phyloP scores from a whole-genome alignment of 2,329 filamentous ascomycete species.

The Cylindrodendrum hubeiense region DNA sequence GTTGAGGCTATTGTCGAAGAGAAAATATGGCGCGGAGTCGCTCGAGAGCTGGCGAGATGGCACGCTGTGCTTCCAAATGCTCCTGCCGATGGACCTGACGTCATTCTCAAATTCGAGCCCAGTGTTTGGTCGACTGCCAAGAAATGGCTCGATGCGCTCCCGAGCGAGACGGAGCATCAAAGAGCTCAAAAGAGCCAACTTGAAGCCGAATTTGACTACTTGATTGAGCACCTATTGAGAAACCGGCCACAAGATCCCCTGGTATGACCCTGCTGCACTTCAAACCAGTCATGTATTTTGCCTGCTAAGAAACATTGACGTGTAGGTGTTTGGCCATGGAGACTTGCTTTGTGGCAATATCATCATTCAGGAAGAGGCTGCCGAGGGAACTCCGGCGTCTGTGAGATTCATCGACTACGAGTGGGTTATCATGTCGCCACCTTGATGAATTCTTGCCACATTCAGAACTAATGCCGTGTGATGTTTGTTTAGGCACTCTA shows the following conservation, averaged over 20 bases:
- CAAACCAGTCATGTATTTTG: neutral
- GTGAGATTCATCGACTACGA: conserved; percentile 42
- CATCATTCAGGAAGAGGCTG: conserved; percentile 31
- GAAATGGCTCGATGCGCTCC: conserved; percentile 36
- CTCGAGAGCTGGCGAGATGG: conserved; percentile 36
- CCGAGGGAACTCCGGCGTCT: conserved; percentile 10
- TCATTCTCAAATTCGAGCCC: conserved; percentile 22
- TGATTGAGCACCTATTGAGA: conserved; percentile 23
- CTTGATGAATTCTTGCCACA: neutral
- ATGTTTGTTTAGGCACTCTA: conserved; percentile 32
- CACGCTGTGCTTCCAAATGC: conserved; percentile 27
- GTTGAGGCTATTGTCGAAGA: conserved; percentile 30
- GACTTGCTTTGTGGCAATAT: conserved; percentile 39
- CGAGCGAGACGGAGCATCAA: conserved; percentile 12
- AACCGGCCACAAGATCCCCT: conserved; percentile 27
- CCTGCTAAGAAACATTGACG: neutral
- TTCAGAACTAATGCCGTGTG: neutral
- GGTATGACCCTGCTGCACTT: conserved; percentile 16
- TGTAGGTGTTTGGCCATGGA: conserved; percentile 38
- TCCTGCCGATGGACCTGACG: neutral
- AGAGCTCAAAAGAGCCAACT: conserved; percentile 15
- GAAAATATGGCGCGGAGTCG: conserved; percentile 32
- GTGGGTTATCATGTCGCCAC: conserved; percentile 24
- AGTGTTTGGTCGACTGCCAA: conserved; percentile 38
- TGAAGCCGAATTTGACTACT: conserved; percentile 31